Evolutionary conservation across 352 stramenopile species (phyloP).

Genomic region (Phytophthora uliginosa): DNA sequence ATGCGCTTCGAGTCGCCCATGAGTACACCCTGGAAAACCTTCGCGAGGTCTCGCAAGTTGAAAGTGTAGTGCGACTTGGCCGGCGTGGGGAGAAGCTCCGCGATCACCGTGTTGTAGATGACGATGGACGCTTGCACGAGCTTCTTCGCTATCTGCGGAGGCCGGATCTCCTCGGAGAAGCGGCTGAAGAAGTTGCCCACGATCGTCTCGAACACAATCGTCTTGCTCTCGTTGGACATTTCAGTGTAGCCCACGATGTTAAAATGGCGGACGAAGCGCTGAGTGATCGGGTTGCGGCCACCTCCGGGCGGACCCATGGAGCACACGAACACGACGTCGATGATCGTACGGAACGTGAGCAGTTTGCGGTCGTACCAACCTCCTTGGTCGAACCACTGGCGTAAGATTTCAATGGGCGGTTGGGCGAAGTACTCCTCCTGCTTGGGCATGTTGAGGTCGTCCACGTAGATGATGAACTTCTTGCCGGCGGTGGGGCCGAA

Average conservation of each 20-base stretch:
- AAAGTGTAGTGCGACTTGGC: conserved; percentile 92
- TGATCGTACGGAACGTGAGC: conserved; percentile 91
- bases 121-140: conserved; percentile 80
- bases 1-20: conserved; percentile 89
- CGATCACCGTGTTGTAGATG: conserved; percentile 90
- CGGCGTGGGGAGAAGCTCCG: conserved; percentile 83
- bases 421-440: conserved; percentile 96
- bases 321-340: conserved; percentile 90
- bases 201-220: conserved; percentile 88
- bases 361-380: conserved; percentile 97
- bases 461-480: conserved; percentile 94
- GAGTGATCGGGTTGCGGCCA: conserved; percentile 83
- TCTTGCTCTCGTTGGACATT: conserved; percentile 86
- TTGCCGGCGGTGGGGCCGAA: conserved; percentile 94
- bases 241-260: conserved; percentile 91
- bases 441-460: conserved; percentile 98
- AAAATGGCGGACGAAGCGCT: conserved; percentile 85
- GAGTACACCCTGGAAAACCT: conserved; percentile 88
- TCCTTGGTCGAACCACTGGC: conserved; percentile 96
- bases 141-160: conserved; percentile 55
- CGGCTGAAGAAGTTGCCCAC: conserved; percentile 75
- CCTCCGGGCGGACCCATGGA: conserved; percentile 88
- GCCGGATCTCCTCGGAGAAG: conserved; percentile 79
- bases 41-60: conserved; percentile 90
- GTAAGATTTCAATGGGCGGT: conserved; percentile 95